Evolutionary conservation across 2,329 filamentous ascomycete species (phyloP).

Genomic region (Beauveria rudraprayagi): DNA sequence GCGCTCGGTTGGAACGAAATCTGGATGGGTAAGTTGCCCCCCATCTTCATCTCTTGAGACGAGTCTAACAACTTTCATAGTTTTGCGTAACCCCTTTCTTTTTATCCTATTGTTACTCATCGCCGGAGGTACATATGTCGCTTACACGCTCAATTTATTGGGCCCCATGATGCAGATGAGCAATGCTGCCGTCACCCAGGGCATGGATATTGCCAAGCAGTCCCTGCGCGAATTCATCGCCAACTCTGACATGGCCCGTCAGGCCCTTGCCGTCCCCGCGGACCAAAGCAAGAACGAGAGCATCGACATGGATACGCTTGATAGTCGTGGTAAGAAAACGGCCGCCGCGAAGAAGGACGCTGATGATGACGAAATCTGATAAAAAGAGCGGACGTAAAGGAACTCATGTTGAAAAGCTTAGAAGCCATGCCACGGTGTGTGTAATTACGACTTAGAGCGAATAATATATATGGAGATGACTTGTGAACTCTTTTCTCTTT

Average conservation of each 20-base stretch:
- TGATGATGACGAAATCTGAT: conserved; percentile 53
- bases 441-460: conserved; percentile 4
- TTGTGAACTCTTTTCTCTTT: conserved; percentile 2
- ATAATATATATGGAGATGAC: conserved; percentile 1
- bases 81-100: conserved; percentile 86
- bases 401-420: conserved; percentile 10
- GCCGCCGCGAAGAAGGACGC: conserved; percentile 23
- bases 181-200: conserved; percentile 80
- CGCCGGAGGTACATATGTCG: conserved; percentile 72
- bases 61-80: conserved; percentile 36
- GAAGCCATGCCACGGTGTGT: conserved; percentile 1
- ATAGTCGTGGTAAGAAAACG: conserved; percentile 49
- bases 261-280: conserved; percentile 70
- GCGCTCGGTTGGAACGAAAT: conserved; percentile 99
- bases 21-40: conserved; percentile 62
- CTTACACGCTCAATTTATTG: conserved; percentile 89
- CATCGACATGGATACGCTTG: conserved; percentile 52
- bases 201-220: conserved; percentile 84
- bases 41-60: conserved; percentile 10
- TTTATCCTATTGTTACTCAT: conserved; percentile 80
- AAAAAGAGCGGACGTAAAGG: background rate
- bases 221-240: conserved; percentile 84
- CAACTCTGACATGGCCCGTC: conserved; percentile 73
- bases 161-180: conserved; percentile 94
- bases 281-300: conserved; percentile 34